These are phyloP conservation scores for Dorcoceras hygrometricum DNA, from an alignment of 257 asterid species.

Conservation along the genomic window DNA sequence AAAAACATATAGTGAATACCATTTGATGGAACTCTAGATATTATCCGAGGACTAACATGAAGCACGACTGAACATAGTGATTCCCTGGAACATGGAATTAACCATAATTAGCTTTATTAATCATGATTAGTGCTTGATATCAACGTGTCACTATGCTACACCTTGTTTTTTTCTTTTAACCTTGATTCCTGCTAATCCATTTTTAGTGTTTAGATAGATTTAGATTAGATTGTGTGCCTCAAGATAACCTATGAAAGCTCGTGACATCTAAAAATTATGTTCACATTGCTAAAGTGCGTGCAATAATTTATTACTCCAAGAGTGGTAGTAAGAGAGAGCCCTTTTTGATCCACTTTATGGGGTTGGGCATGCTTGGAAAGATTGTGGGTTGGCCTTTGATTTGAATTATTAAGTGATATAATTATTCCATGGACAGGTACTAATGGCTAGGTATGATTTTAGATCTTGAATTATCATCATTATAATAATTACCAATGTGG, in stretches of 20 bases:
- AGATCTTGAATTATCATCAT: neutral
- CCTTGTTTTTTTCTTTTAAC: neutral
- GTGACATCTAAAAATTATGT: neutral
- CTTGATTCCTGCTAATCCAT: neutral
- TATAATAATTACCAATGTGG: neutral
- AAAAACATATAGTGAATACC: too few relatives aligned
- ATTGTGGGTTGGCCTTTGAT: neutral
- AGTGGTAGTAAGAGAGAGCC: neutral
- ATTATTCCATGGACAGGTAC: neutral
- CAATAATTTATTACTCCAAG: neutral
- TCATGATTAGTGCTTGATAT: too few relatives aligned
- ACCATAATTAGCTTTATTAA: too few relatives aligned
- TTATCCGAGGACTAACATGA: too few relatives aligned
- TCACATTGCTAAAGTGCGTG: neutral
- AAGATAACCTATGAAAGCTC: constrained; percentile 3
- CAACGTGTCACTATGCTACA: too few relatives aligned
- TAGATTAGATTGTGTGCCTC: too few relatives aligned
- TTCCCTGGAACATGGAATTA: too few relatives aligned
- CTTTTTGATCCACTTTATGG: constrained; percentile 13
- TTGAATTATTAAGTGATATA: neutral
- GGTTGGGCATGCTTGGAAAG: constrained; percentile 21
- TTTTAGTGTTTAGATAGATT: too few relatives aligned
- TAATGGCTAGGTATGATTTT: neutral
- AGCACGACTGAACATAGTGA: too few relatives aligned
- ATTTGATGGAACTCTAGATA: too few relatives aligned